Evolutionary conservation across 169 alveolate genomes (phyloP).

Genomic region (Plasmodium reichenowi): DNA sequence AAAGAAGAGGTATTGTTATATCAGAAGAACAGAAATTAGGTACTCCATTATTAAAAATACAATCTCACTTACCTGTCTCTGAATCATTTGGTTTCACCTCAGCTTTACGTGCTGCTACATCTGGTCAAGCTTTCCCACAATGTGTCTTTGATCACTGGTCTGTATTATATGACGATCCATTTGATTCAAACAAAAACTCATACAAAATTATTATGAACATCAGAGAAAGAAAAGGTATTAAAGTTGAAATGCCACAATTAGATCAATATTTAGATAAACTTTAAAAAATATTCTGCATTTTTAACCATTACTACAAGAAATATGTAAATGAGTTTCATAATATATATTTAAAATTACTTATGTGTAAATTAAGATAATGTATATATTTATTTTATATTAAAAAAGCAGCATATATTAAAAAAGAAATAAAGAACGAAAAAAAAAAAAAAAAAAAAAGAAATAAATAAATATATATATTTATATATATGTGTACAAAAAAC

Average conservation of each 20-base stretch:
- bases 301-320: neutral
- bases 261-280: slow-evolving; percentile 97
- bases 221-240: slow-evolving; percentile 98
- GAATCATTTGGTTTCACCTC: slow-evolving; percentile 99
- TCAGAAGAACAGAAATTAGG: slow-evolving; percentile 98
- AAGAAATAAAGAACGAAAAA: neutral
- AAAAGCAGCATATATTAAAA: neutral
- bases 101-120: slow-evolving; percentile 98
- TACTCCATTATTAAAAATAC: slow-evolving; percentile 97
- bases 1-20: slow-evolving; percentile 98
- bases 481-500: neutral
- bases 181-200: slow-evolving; percentile 97
- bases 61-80: slow-evolving; percentile 99
- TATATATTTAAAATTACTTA: neutral
- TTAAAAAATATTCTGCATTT: slow-evolving; percentile 80
- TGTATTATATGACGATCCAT: slow-evolving; percentile 95
- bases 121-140: slow-evolving; percentile 99
- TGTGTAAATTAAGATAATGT: neutral
- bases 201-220: slow-evolving; percentile 94
- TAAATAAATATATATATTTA: neutral
- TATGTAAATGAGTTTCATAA: too few relatives aligned
- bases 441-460: neutral
- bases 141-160: slow-evolving; percentile 99
- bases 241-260: slow-evolving; percentile 97
- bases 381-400: neutral